Base-by-base conservation (phyloP, 2,329 filamentous ascomycete species). In the Didymella glomerata region DNA sequence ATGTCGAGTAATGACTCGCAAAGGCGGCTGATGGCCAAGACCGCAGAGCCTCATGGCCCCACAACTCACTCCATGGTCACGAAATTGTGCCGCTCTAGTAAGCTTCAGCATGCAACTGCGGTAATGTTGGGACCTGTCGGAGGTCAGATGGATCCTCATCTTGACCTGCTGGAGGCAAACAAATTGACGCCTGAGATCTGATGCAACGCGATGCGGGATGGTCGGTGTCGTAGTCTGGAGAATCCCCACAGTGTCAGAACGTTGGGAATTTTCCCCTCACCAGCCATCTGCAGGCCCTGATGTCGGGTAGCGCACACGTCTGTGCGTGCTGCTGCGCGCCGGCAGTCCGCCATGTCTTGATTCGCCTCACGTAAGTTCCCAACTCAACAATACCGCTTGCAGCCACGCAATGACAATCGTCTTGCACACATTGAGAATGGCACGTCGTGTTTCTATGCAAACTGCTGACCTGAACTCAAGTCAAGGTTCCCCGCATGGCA, bases 21-120 rank as follows among this genome's bases (percentile, higher is more conserved):
- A 38, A 28, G 7, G 41, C 24, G 40, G 42, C 16, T 41, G 22
- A 16, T 22, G 22, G 34, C 51, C 51, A 48, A 54, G 44, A 48
- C 20, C 18, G 27, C 18, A 48, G 44, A 36, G 32, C 32, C 32
- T 36, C 32, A n/a, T 36, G 32, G n/a, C 16, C 4, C 32, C 32
- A 36, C 32, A 36, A 36, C 32, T 36, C 18, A 36, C 32, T n/a
- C 4, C 16, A 36, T n/a, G 32, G 32, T n/a, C 16, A 14, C 2
- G 18, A 36, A 36, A 7, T 7, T 36, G 32, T n/a, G 32, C 32
- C 16, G 16, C 16, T 36, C 16, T 9, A 8, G 32, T 8, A 36
- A 36, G 16, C 32, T n/a, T n/a, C 16, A 8, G 16, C 16, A 36
- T 7, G 32, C 32, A n/a, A n/a, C 16, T 8, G 32, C 14, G 32